Base-by-base conservation (phyloP, 2,329 filamentous ascomycete species). In the Fusarium miscanthi region DNA sequence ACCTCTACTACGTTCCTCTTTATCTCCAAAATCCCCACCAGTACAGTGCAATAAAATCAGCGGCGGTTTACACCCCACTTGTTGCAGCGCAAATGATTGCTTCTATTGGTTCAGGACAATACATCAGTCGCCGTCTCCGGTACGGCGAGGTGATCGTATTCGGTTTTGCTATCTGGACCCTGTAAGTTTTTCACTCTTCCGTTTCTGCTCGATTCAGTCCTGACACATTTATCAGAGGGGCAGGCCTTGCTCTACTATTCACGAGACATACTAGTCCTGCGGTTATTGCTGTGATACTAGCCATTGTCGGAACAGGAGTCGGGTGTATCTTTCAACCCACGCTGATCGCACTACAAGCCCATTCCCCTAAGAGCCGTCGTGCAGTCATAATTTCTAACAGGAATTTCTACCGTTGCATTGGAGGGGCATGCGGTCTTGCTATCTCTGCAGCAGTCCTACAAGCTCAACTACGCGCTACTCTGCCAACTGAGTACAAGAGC, bases 321-420 rank as follows among this genome's bases (percentile, higher is more conserved):
- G 61, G 61, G 0, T 40, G 27, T 6, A 63, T 63, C 7, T 64
- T 64, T 2, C 61, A 64, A 4, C 61, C 61, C 0, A 64, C 59
- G 1, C 11, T 64, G 10, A 64, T 64, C 6, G 58, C 61, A 2
- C 9, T 64, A 4, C 61, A 64, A 1, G 61, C 61, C 1, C 61
- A 64, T 8, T 64, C 58, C 0, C 58, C 58, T 0, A 64, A 64
- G 19, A 64, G 61, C 16, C 61, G 61, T 4, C 58, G 61, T 2
- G 61, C 61, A 1, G 61, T 64, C 8, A 64, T 64, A 0, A 64
- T 64, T 5, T 64, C 58, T 0, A 64, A 64, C 4, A 27, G 61
- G 5, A 64, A 63, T 6, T 64, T 63, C 10, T 64, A 64, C 21
- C 58, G 61, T 1, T 64, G 61, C 3, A 64, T 64, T 3, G 61